Base-by-base conservation (phyloP, 2,329 filamentous ascomycete species). In the Calonectria hawksworthii region DNA sequence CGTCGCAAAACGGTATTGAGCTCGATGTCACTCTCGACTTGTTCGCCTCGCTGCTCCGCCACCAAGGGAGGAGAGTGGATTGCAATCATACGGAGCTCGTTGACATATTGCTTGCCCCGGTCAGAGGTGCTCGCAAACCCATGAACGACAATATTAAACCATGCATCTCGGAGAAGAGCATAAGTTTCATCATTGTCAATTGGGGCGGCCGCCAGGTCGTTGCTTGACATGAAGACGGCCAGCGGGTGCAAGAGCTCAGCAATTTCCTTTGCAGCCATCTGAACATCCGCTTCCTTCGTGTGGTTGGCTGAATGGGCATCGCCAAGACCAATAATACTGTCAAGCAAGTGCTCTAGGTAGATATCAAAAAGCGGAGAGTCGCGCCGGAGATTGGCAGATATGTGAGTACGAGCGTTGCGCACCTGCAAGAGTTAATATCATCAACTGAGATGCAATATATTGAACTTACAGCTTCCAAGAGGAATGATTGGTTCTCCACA, bases 141-240 rank as follows among this genome's bases (percentile, higher is more conserved):
- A 83, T 99, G 97, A 0, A 98, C 94, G 28, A 96, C 95, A 76
- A 99, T 95, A 81, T 99, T 99, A 87, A 98, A 99, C 97, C 97
- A 99, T 7, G 95, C 95, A 88, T 99, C 96, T 68, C 96, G 93
- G 78, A 97, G 91, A 72, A 98, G 87, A 32, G 92, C 91, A 75
- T 94, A 90, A 10, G 92, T 91, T 73, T 96, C 93, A 67, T 96
- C 94, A 68, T 94, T 91, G 70, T 86, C 86, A 13, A 87, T 79
- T 41, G 85, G 87, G 54, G 87, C 85, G 26, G 87, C 85, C 28
- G 86, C 88, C 75, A 93, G 85, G 71, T 93, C 89, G 76, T 93
- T 91, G 38, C 87, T 88, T 11, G 95, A 93, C 84, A 98, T 94
- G 68, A 99, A 90, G 2, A 96, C 89, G 10, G 97, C 95, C n/a